Evolutionary conservation across 2,329 filamentous ascomycete species (phyloP).

Genomic region (Aspergillus puulaauensis): DNA sequence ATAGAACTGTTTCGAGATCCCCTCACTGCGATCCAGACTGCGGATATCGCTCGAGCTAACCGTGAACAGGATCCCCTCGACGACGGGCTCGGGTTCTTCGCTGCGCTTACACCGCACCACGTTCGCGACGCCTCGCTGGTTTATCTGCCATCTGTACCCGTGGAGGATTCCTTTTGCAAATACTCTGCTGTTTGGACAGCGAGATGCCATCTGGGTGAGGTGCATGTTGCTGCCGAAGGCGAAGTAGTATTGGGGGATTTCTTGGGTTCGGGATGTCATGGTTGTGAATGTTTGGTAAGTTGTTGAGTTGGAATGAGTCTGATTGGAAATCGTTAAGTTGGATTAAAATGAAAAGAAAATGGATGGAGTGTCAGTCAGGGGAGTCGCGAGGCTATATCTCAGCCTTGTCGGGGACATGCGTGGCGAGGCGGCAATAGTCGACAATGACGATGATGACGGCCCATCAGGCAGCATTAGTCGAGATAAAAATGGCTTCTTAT

Average conservation of each 20-base stretch:
- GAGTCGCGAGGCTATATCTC: too few species aligned
- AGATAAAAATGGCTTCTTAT: too few species aligned
- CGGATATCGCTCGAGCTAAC: not conserved
- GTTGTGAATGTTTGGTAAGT: too few species aligned
- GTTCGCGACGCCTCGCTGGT: not conserved
- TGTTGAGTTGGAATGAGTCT: too few species aligned
- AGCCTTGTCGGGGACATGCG: too few species aligned
- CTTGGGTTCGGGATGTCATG: not conserved
- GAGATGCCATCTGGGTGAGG: not conserved
- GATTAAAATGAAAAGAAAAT: too few species aligned
- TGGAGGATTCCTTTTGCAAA: not conserved
- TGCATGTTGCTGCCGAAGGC: not conserved
- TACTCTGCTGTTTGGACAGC: not conserved
- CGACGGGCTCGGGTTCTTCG: not conserved
- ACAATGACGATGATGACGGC: too few species aligned
- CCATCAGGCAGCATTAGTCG: too few species aligned
- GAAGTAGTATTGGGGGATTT: not conserved
- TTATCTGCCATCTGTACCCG: not conserved
- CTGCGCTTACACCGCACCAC: not conserved
- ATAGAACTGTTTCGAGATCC: not conserved
- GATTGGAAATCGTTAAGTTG: too few species aligned
- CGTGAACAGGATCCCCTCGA: not conserved
- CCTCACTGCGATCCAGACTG: not conserved
- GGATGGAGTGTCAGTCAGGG: too few species aligned
- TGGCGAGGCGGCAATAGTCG: too few species aligned